Evolutionary conservation across 805 yeast species (phyloP).

Genomic region (Cyberlindnera mycetangii): DNA sequence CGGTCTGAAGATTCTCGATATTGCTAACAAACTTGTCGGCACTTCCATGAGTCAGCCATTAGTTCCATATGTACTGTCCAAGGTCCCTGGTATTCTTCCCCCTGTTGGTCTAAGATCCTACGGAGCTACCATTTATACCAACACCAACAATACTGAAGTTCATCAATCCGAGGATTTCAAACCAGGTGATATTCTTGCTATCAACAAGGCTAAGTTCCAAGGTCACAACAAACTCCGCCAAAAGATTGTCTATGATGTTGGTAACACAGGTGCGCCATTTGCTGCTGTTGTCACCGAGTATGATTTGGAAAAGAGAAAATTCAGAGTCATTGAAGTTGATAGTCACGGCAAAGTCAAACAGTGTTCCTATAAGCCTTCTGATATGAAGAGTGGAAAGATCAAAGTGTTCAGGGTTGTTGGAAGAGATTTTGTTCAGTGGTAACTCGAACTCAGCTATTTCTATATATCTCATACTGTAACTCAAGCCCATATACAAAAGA

Average conservation of each 20-base stretch:
- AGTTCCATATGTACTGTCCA: constrained; percentile 35
- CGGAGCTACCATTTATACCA: constrained; percentile 71
- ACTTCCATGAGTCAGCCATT: constrained; percentile 27
- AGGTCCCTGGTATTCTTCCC: constrained; percentile 43
- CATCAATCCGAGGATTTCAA: constrained; percentile 58
- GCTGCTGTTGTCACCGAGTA: constrained; percentile 65
- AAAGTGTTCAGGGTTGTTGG: constrained; percentile 79
- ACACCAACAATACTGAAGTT: constrained; percentile 45
- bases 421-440: constrained; percentile 74
- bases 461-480: neutral
- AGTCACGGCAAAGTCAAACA: constrained; percentile 49
- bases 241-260: constrained; percentile 57
- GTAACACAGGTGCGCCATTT: constrained; percentile 51
- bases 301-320: constrained; percentile 69
- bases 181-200: constrained; percentile 83
- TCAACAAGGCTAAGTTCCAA: constrained; percentile 71
- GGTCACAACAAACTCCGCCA: constrained; percentile 56
- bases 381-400: constrained; percentile 74
- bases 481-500: neutral
- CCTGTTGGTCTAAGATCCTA: constrained; percentile 65
- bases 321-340: constrained; percentile 62
- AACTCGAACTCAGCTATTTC: neutral
- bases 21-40: constrained; percentile 38
- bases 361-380: constrained; percentile 64
- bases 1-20: constrained; percentile 49